Conservation (phyloP, 1,284 basidiomycete species). For the Anthracocystis panici-leucophaei region DNA sequence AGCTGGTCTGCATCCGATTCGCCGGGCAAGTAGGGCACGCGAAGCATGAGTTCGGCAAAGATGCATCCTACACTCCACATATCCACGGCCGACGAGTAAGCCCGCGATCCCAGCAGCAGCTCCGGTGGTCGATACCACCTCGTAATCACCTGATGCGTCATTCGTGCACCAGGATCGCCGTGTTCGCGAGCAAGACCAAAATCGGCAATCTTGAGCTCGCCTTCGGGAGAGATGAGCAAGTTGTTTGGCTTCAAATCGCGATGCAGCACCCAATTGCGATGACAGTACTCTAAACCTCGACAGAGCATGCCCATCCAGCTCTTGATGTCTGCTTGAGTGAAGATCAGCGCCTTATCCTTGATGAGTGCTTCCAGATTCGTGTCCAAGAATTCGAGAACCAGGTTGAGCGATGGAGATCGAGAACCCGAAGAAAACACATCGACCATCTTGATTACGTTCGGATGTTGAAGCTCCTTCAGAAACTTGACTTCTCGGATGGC, state of each 20-base stretch:
- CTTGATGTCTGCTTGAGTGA: conserved; percentile 95
- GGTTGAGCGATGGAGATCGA: conserved; percentile 80
- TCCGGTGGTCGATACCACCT: conserved; percentile 97
- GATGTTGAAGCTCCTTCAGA: conserved; percentile 90
- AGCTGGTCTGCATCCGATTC: conserved; percentile 97
- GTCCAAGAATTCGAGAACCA: conserved; percentile 96
- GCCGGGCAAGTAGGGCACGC: conserved; percentile 91
- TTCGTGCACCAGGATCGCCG: conserved; percentile 89
- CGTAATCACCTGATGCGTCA: conserved; percentile 99
- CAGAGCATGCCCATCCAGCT: conserved; percentile 99
- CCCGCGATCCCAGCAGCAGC: conserved; percentile 85
- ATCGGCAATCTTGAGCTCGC: conserved; percentile 96
- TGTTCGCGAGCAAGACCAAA: conserved; percentile 98
- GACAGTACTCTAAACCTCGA: conserved; percentile 95
- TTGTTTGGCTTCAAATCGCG: conserved; percentile 99
- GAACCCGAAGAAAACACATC: conserved; percentile 97
- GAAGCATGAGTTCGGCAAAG: conserved; percentile 93
- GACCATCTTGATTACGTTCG: conserved; percentile 95
- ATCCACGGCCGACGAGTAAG: conserved; percentile 89
- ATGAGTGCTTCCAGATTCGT: conserved; percentile 98
- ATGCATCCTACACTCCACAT: conserved; percentile 96
- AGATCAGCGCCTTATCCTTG: conserved; percentile 89
- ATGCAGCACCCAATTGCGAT: conserved; percentile 92
- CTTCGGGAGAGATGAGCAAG: conserved; percentile 89
- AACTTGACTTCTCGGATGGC: conserved; percentile 98